Evolutionary conservation across 2,329 filamentous ascomycete species (phyloP), one percentile per base, ranked within the genome.

Genomic region (Penicillium sp.): DNA sequence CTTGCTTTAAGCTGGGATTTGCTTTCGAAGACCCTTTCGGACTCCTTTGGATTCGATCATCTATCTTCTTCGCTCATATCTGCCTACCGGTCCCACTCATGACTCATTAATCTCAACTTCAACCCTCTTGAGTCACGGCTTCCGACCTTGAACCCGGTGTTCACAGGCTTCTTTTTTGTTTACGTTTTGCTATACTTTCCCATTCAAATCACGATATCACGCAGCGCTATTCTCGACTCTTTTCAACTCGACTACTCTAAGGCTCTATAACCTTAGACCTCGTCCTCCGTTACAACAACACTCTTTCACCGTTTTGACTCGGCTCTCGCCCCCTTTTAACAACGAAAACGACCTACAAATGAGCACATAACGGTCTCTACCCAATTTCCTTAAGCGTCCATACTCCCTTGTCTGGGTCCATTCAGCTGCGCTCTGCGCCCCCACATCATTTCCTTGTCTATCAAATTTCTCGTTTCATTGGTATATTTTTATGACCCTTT

Each of bases 281-380:
- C 59, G 62, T 66, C 62, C 6, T 27, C 29, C 16, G 5, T 47
- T 27, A 11, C 13, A 56, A 63, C 59, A 64, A 29, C 27, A 29
- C 63, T 45, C 59, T 56, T 57, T 53, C 58, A 61, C 62, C 33
- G 61, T 60, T 51, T 58, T 52, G 37, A 63, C 37, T 45, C 27
- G 53, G 48, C 63, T 61, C 50, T 35, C 54, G 47, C 49, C 61
- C 62, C 51, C 56, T 53, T 57, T 58, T 53, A 50, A 63, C 58
- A 65, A 62, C 57, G 63, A 61, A 66, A 68, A 73, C 69, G 67
- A 74, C 63, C 72, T 69, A 70, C 71, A 65, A 70, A 75, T 75
- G 73, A 72, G 68, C 67, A 67, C 63, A 74, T 75, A 75, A 75
- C 73, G 70, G 70, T 74, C 71, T 69, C 67, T 72, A 67, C 65